phyloP scores from a whole-genome alignment of 2,329 filamentous ascomycete species.

The Neonectria punicea region DNA sequence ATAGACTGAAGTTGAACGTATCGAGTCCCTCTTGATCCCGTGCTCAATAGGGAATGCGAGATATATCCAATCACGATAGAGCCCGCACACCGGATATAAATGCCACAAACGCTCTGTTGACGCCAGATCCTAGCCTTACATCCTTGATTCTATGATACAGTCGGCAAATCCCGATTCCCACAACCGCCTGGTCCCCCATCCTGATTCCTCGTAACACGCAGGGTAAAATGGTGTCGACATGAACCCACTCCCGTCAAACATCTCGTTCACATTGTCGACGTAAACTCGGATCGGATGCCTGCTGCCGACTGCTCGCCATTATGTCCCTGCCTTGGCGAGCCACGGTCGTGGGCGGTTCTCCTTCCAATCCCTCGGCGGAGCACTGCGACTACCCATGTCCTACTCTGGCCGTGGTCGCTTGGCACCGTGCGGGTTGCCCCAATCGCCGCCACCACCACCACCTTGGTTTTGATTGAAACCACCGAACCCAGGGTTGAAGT shows the following conservation, averaged over 20 bases:
- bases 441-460: constrained; percentile 62
- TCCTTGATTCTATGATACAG: constrained; percentile 42
- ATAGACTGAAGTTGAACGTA: too few species aligned
- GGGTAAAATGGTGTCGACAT: constrained; percentile 3
- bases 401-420: constrained; percentile 82
- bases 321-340: not conserved
- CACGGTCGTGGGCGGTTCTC: not conserved
- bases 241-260: constrained; percentile 3
- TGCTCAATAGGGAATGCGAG: too few species aligned
- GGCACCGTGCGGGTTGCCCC: constrained; percentile 83
- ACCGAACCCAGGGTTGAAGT: constrained; percentile 77
- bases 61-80: too few species aligned
- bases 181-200: constrained; percentile 19
- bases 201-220: constrained; percentile 2
- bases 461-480: constrained; percentile 65
- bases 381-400: constrained; percentile 25
- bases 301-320: not conserved
- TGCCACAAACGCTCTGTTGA: constrained; percentile 37
- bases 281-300: not conserved
- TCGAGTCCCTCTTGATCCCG: too few species aligned
- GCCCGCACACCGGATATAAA: not conserved
- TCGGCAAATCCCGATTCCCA: constrained; percentile 22
- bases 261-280: constrained; percentile 4
- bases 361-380: not conserved
- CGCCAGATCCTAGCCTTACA: constrained; percentile 42